A percentile compares a stretch with the other conserved stretches of the same genome.
These are phyloP conservation scores for Carpinus fangiana DNA, from an alignment of 306 rosid species.

Conservation along the genomic window DNA sequence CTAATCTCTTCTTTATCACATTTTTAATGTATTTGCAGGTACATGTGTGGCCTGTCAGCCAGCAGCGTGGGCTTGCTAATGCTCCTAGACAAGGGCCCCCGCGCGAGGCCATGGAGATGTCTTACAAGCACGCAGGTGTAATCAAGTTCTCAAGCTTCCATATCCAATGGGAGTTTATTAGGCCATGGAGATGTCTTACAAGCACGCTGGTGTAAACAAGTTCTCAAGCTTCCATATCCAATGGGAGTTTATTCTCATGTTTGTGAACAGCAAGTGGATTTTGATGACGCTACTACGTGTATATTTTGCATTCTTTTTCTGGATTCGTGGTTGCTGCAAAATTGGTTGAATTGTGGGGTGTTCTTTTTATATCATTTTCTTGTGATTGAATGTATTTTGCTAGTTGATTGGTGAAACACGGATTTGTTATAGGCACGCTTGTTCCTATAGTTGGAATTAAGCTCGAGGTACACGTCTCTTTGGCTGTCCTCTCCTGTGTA, in stretches of 20 bases:
- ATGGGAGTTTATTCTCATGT: constrained; percentile 27
- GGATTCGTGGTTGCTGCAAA: constrained; percentile 45
- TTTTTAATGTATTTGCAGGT: constrained; percentile 53
- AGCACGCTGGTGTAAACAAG: constrained; percentile 60
- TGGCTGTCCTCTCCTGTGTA: constrained; percentile 55
- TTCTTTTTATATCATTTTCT: constrained; percentile 45
- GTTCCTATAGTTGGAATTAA: constrained; percentile 33
- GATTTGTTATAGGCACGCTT: constrained; percentile 35
- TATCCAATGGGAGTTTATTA: constrained; percentile 28
- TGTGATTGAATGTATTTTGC: constrained; percentile 49
- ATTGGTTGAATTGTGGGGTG: constrained; percentile 50
- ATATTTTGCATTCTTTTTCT: constrained; percentile 19
- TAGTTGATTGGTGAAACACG: constrained; percentile 48
- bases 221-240: constrained; percentile 29
- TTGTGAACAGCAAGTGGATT: constrained; percentile 33
- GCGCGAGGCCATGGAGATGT: constrained; percentile 69
- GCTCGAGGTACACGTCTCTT: constrained; percentile 32
- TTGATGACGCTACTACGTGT: constrained; percentile 23
- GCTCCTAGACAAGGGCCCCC: constrained; percentile 71
- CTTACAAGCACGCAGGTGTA: constrained; percentile 71
- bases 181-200: constrained; percentile 79
- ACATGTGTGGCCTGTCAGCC: constrained; percentile 59
- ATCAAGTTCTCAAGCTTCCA: constrained; percentile 28
- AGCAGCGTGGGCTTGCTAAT: constrained; percentile 65
- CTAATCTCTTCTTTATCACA: constrained; percentile 6